Conservation (phyloP, 108 stramenopile species). For the Cyclotella distinguenda region DNA sequence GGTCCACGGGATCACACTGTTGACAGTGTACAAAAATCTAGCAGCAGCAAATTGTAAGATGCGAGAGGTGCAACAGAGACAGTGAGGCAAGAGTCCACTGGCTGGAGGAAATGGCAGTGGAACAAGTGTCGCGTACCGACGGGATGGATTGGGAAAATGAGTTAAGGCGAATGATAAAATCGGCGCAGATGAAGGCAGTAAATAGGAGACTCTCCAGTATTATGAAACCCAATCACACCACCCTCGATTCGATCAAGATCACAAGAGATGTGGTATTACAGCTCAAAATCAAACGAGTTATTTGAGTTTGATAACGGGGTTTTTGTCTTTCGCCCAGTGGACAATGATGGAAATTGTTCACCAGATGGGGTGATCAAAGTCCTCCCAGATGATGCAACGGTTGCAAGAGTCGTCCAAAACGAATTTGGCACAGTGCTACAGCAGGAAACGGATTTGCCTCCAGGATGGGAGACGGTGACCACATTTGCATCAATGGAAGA, state of each 20-base stretch:
- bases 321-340: background rate
- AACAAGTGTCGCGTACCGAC: background rate
- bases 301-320: slow-evolving; percentile 4
- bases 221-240: background rate
- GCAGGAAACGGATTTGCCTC: background rate
- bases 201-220: background rate
- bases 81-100: background rate
- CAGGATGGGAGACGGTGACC: background rate
- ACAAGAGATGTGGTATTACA: background rate
- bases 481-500: no score
- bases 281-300: background rate
- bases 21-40: background rate
- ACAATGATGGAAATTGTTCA: background rate
- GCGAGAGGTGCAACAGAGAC: background rate
- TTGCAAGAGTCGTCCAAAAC: background rate
- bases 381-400: background rate
- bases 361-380: background rate
- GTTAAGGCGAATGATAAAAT: background rate
- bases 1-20: background rate
- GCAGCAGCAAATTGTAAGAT: background rate
- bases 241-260: background rate
- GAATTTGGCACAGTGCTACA: background rate
- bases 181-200: background rate
- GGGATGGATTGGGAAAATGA: background rate
- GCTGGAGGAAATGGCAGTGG: background rate